A percentile compares a stretch with the other conserved stretches of the same genome.
Evolutionary conservation across 2,329 filamentous ascomycete genomes (phyloP).

Genomic region (Penicillium sp.): DNA sequence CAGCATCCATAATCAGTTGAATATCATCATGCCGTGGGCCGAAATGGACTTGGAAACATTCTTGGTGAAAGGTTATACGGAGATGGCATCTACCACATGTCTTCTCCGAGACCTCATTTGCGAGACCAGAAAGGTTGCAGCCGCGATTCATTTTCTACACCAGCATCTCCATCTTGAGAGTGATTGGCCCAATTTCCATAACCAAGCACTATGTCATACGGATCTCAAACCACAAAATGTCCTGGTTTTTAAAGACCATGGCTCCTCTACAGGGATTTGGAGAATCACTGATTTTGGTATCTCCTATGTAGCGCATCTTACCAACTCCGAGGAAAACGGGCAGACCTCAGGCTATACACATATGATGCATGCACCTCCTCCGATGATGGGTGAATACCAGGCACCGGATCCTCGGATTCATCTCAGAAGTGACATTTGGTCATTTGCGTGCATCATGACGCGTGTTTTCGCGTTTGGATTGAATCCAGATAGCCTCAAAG

Average conservation of each 20-base stretch:
- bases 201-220: neutral
- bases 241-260: conserved; percentile 13
- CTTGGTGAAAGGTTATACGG: conserved; percentile 1
- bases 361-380: too few species aligned
- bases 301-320: conserved; percentile 4
- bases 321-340: neutral
- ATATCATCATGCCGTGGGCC: conserved; percentile 18
- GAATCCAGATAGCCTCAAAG: neutral
- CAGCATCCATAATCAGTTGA: conserved; percentile 11
- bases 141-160: conserved; percentile 18
- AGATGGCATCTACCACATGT: neutral
- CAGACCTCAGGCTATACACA: neutral
- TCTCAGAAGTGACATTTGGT: conserved; percentile 23
- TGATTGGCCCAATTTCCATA: neutral
- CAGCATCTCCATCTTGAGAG: neutral
- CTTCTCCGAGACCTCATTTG: conserved; percentile 9
- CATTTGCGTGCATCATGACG: conserved; percentile 23
- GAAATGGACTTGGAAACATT: conserved; percentile 20
- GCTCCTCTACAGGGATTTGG: conserved; percentile 21
- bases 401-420: conserved; percentile 10
- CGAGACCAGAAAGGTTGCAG: conserved; percentile 14
- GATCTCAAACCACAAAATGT: conserved; percentile 17
- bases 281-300: conserved; percentile 29
- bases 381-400: conserved; percentile 2
- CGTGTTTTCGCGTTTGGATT: conserved; percentile 18